Evolutionary conservation across 1,284 basidiomycete species (phyloP).

Genomic region (Neotropicomus parvogracilis): DNA sequence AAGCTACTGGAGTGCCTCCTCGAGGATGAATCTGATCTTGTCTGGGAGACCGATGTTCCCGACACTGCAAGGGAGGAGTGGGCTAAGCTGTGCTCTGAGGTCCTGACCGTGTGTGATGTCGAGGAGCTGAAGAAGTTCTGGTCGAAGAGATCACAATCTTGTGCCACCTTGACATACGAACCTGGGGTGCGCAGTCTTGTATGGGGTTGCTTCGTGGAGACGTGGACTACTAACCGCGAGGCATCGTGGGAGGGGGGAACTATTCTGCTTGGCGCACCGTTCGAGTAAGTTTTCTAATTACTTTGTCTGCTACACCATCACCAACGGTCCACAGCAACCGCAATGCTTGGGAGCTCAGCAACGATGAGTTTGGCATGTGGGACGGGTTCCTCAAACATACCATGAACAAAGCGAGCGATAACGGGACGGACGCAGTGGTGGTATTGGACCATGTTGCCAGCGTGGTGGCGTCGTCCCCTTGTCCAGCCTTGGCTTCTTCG

Average conservation of each 20-base stretch:
- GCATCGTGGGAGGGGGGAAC: slow-evolving; percentile 51
- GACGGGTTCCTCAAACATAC: slow-evolving; percentile 50
- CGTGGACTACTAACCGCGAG: slow-evolving; percentile 44
- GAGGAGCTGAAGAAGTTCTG: slow-evolving; percentile 55
- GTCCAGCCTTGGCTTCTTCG: slow-evolving; percentile 41
- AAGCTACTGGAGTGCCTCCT: slow-evolving; percentile 47
- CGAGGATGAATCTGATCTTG: slow-evolving; percentile 45
- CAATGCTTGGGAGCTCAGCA: slow-evolving; percentile 51
- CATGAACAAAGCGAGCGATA: slow-evolving; percentile 53
- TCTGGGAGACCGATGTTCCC: slow-evolving; percentile 39
- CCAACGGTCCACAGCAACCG: slow-evolving; percentile 36
- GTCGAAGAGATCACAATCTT: slow-evolving; percentile 27
- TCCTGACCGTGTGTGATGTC: slow-evolving; percentile 42
- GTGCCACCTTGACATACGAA: slow-evolving; percentile 22
- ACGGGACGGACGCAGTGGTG: slow-evolving; percentile 47
- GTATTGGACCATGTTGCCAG: slow-evolving; percentile 56
- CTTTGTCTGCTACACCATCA: slow-evolving; percentile 8
- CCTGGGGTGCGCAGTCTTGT: slow-evolving; percentile 38
- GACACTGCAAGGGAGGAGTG: slow-evolving; percentile 48
- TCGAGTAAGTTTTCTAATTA: slow-evolving; percentile 43
- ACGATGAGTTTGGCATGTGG: slow-evolving; percentile 56
- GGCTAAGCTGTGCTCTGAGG: slow-evolving; percentile 57
- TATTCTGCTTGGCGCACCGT: slow-evolving; percentile 59
- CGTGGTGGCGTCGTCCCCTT: slow-evolving; percentile 42
- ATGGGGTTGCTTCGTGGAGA: slow-evolving; percentile 53